Evolutionary conservation across 148 eudicot species (phyloP).

Genomic region (Vaccinium vitisidaea): DNA sequence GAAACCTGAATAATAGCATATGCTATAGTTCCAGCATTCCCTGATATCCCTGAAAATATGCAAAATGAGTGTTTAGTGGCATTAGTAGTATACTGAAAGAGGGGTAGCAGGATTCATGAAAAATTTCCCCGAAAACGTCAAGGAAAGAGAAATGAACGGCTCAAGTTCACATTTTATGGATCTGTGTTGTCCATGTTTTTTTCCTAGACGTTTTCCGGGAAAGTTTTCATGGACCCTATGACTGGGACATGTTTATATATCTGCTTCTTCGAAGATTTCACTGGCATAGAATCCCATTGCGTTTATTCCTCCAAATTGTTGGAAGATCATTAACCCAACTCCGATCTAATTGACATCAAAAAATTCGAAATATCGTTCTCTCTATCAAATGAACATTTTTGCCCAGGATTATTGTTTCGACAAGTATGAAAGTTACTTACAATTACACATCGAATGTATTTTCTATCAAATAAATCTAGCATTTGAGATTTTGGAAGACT

Average conservation of each 20-base stretch:
- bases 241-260: slow-evolving; percentile 18
- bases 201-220: no score
- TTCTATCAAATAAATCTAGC: slow-evolving; percentile 53
- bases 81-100: no score
- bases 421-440: slow-evolving; percentile 27
- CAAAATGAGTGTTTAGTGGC: not conserved
- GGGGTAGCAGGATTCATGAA: no score
- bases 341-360: slow-evolving; percentile 47
- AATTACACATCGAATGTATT: slow-evolving; percentile 55
- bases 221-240: no score
- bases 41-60: slow-evolving; percentile 43
- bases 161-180: no score
- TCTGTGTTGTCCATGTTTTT: no score
- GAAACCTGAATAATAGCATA: slow-evolving; percentile 55
- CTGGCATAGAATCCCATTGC: slow-evolving; percentile 75
- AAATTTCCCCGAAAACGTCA: no score
- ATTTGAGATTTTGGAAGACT: slow-evolving; percentile 52
- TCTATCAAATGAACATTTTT: not conserved
- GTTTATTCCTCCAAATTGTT: slow-evolving; percentile 81
- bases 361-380: not conserved
- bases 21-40: slow-evolving; percentile 56
- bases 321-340: slow-evolving; percentile 82
- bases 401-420: not conserved
- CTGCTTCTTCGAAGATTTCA: slow-evolving; percentile 63
- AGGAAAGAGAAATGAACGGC: no score